Conservation (phyloP, 2,329 filamentous ascomycete species). For the Colletotrichum melonis region DNA sequence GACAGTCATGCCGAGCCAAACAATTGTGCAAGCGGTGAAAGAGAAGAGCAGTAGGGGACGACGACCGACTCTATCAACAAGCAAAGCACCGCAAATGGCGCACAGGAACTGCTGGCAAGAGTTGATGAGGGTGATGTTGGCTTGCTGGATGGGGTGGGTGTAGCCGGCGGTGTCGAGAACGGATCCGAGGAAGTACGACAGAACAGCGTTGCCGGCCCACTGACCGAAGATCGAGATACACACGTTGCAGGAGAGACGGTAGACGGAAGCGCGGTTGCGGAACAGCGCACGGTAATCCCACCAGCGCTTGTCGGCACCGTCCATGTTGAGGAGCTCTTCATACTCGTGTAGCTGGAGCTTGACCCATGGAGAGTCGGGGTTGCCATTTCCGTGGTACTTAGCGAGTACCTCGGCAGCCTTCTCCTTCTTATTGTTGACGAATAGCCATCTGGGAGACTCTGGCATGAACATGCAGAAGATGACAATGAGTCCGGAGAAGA, state of each 20-base stretch:
- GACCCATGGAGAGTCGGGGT: slow-evolving; percentile 57
- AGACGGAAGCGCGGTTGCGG: slow-evolving; percentile 51
- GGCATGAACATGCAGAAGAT: slow-evolving; percentile 51
- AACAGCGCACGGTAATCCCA: slow-evolving; percentile 60
- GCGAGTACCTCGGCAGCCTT: slow-evolving; percentile 49
- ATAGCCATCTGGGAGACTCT: slow-evolving; percentile 56
- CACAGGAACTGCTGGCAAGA: slow-evolving; percentile 61
- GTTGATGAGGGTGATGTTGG: slow-evolving; percentile 64
- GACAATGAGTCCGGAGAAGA: slow-evolving; percentile 53
- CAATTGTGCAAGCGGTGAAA: slow-evolving; percentile 57
- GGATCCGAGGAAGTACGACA: slow-evolving; percentile 60
- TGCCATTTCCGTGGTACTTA: slow-evolving; percentile 57
- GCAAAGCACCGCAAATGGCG: slow-evolving; percentile 59
- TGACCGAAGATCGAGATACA: slow-evolving; percentile 57
- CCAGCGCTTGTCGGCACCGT: slow-evolving; percentile 59
- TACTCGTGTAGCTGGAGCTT: slow-evolving; percentile 57
- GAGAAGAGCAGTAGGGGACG: slow-evolving; percentile 64
- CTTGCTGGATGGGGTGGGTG: slow-evolving; percentile 49
- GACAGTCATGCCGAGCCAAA: slow-evolving; percentile 64
- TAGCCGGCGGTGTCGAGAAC: slow-evolving; percentile 64
- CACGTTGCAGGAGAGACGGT: slow-evolving; percentile 57
- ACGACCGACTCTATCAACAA: slow-evolving; percentile 63
- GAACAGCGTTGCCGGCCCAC: slow-evolving; percentile 55
- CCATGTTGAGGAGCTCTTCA: slow-evolving; percentile 52
- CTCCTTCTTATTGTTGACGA: slow-evolving; percentile 51